Percentiles rank a stretch among this genome's conserved stretches.
phyloP scores from a whole-genome alignment of 1,284 basidiomycete genomes.

The Mycosarcoma mackinlayi region DNA sequence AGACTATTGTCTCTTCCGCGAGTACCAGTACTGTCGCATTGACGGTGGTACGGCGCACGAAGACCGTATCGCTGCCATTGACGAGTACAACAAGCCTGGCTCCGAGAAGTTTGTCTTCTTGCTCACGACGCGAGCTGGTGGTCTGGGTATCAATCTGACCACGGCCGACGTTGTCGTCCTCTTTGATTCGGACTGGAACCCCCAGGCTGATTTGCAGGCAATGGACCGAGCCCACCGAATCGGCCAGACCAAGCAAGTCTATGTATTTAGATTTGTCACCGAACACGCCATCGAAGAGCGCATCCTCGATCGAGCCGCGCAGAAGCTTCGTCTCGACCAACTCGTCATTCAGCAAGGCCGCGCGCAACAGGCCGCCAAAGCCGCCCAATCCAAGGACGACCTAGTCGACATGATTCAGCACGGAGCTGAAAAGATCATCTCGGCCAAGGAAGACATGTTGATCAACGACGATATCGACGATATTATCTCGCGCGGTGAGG shows the following conservation, averaged over 20 bases:
- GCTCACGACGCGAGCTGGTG: constrained; percentile 97
- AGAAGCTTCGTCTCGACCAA: constrained; percentile 94
- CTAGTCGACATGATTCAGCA: constrained; percentile 98
- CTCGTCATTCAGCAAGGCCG: constrained; percentile 97
- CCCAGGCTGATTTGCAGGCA: constrained; percentile 97
- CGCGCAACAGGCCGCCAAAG: constrained; percentile 72
- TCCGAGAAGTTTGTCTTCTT: constrained; percentile 98
- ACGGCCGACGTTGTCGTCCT: constrained; percentile 94
- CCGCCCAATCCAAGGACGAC: constrained; percentile 93
- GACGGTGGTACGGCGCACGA: constrained; percentile 96
- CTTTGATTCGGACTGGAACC: constrained; percentile 99
- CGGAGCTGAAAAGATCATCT: constrained; percentile 97
- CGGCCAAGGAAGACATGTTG: constrained; percentile 73
- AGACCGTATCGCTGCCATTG: constrained; percentile 93
- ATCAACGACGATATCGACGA: constrained; percentile 94
- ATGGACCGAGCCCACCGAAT: constrained; percentile 99
- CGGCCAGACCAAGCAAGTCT: constrained; percentile 98
- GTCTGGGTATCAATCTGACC: constrained; percentile 96
- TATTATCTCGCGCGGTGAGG: constrained; percentile 83
- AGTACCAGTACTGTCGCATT: constrained; percentile 89
- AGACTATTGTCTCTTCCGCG: constrained; percentile 94
- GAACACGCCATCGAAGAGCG: constrained; percentile 96
- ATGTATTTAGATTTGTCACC: constrained; percentile 97
- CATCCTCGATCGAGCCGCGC: constrained; percentile 94
- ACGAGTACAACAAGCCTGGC: constrained; percentile 95